Percentiles rank a stretch among this genome's conserved stretches.
These are phyloP conservation scores for Saprolegnia parasitica DNA, from an alignment of 352 stramenopile species.

Conservation along the genomic window DNA sequence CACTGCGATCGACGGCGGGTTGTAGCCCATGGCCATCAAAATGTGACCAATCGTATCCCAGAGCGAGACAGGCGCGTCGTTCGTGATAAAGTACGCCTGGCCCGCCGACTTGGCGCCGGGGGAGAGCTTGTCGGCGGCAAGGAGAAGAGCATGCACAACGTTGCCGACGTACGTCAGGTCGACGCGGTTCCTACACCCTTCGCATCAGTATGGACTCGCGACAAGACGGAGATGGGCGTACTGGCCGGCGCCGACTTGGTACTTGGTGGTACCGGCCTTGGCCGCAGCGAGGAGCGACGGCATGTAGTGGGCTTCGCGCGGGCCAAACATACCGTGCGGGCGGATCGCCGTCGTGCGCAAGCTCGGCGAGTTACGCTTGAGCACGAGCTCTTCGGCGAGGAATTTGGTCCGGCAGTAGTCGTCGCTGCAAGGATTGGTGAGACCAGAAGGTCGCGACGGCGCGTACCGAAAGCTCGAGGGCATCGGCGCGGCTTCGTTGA, in stretches of 20 bases:
- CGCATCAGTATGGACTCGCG: not conserved
- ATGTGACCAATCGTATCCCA: constrained; percentile 34
- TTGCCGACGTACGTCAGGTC: constrained; percentile 43
- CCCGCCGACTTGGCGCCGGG: constrained; percentile 15
- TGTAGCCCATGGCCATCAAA: constrained; percentile 33
- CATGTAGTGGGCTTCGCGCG: constrained; percentile 31
- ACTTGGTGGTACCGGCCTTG: constrained; percentile 20
- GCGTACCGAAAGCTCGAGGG: constrained; percentile 24
- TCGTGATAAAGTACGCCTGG: constrained; percentile 37
- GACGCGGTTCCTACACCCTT: constrained; percentile 30
- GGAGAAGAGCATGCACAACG: constrained; percentile 37
- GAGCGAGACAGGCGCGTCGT: constrained; percentile 36
- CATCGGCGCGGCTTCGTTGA: constrained; percentile 30
- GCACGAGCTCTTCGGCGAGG: constrained; percentile 32
- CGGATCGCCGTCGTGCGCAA: constrained; percentile 25
- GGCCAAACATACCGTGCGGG: constrained; percentile 35
- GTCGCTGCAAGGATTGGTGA: constrained; percentile 24
- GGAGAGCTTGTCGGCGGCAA: constrained; percentile 31
- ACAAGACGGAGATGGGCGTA: not conserved
- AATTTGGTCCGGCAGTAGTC: constrained; percentile 29
- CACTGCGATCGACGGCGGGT: constrained; percentile 24
- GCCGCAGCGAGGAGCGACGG: constrained; percentile 27
- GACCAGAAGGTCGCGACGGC: too few species aligned
- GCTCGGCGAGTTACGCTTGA: constrained; percentile 11
- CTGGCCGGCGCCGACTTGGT: constrained; percentile 31